phyloP scores from a whole-genome alignment of 2,329 filamentous ascomycete genomes.

The Elsinoe batatas region DNA sequence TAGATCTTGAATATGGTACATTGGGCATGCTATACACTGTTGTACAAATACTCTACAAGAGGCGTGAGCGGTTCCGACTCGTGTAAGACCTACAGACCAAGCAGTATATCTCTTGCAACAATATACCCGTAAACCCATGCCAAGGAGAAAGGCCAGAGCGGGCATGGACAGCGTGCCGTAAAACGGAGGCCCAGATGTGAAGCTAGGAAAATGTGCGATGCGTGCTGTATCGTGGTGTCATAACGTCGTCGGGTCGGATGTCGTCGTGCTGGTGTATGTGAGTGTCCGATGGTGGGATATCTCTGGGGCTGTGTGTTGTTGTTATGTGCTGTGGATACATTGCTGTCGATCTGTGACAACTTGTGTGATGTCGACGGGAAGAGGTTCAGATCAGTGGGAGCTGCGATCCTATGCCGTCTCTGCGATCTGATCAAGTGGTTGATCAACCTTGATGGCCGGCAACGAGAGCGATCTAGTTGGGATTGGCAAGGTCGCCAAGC shows the following conservation, averaged over 20 bases:
- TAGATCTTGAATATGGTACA: background rate
- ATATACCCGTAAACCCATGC: background rate
- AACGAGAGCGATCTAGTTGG: background rate
- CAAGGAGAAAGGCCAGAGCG: background rate
- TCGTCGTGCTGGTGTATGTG: too few species aligned
- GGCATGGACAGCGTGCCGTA: background rate
- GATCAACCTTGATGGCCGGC: constrained; percentile 2
- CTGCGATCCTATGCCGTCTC: background rate
- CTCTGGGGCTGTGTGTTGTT: too few species aligned
- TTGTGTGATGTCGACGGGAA: background rate
- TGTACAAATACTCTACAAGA: background rate
- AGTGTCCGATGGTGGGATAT: too few species aligned
- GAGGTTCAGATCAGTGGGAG: background rate
- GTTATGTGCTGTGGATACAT: too few species aligned
- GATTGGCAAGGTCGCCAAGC: background rate
- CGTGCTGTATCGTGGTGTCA: too few species aligned
- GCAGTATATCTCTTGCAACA: background rate
- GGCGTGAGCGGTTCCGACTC: background rate
- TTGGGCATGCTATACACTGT: background rate
- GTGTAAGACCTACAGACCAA: background rate
- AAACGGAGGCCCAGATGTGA: too few species aligned
- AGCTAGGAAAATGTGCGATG: too few species aligned
- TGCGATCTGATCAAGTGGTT: background rate
- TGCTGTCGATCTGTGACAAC: too few species aligned
- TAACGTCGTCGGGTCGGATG: too few species aligned